Base-by-base conservation (phyloP, 495 filamentous ascomycete genomes). In the Penicillium fimorum region DNA sequence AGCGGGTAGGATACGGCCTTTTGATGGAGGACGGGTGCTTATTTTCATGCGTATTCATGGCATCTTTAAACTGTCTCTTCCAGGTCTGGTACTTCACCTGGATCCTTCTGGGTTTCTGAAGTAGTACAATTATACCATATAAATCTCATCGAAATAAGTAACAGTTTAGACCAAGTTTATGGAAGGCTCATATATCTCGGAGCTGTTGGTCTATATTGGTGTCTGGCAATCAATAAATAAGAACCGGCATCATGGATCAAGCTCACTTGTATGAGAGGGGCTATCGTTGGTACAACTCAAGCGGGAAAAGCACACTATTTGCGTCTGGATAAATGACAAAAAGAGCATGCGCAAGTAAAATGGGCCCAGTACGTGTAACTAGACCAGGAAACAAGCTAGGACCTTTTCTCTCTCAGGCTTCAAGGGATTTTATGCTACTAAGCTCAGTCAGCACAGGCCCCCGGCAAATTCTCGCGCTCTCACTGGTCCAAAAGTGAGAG, bases 1-100 rank as follows among this genome's bases (percentile, higher is more conserved):
- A 52, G 38, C 15, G 17, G n/a, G 13, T 41, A 50, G 48, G 41
- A 50, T 30, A 30, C 48, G 35, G 27, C 24, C 50, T 52, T 52
- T 32, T 52, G 12, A 17, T 30, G 13, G 18, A 33, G 7, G 20
- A 3, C 7, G 22, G 5, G 48, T 35, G 6, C 25, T 51, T 11
- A 42, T 42, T 20, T 51, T 15, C 9, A 42, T 5, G 24, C 25
- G 25, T 20, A 29, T 51, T 50, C 33, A 5, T 50, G n/a, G 5
- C 13, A 50, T 38, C 47, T 27, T 40, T 20, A 50, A 27, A 17
- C 11, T 13, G 1, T 50, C 47, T 17, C 32, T n/a, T n/a, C n/a
- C n/a, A n/a, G n/a, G 47, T 27, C 9, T 17, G 0, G 1, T 40
- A 50, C 33, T 38, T 4, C 13, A 40, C 33, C 24, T 13, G 33